These are phyloP conservation scores for Talaromyces funiculosus DNA, from an alignment of 2,329 filamentous ascomycete genomes.

Conservation along the genomic window DNA sequence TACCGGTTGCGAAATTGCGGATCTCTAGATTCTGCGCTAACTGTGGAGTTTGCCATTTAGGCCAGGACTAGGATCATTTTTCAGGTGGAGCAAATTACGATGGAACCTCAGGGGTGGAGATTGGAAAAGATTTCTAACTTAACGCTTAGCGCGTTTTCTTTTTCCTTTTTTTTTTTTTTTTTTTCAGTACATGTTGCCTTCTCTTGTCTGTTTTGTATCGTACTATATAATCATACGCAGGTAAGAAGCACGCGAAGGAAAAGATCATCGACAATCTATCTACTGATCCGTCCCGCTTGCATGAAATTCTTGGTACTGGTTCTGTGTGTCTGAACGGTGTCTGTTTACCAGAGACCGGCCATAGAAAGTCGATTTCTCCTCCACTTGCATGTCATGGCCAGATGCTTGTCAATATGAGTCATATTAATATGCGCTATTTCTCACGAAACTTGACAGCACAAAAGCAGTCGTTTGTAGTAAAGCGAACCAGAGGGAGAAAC, in stretches of 20 bases:
- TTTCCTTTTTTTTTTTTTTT: not conserved
- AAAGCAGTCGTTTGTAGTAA: not conserved
- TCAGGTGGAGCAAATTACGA: slow-evolving; percentile 6
- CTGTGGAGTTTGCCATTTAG: slow-evolving; percentile 3
- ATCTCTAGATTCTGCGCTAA: slow-evolving; percentile 6
- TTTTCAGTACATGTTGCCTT: not conserved
- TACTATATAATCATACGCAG: not conserved
- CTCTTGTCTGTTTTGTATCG: not conserved
- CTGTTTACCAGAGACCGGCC: not conserved
- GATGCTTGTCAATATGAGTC: not conserved
- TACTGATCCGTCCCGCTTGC: not conserved
- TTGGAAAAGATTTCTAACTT: not conserved
- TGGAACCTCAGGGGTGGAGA: slow-evolving; percentile 1
- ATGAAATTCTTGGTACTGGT: not conserved
- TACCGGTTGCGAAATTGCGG: slow-evolving; percentile 12
- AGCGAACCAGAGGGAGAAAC: not conserved
- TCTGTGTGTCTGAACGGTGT: not conserved
- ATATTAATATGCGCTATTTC: not conserved
- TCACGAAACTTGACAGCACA: not conserved
- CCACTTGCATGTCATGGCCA: not conserved
- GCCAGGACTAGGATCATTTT: slow-evolving; percentile 5
- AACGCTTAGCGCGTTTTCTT: not conserved
- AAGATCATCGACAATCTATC: not conserved
- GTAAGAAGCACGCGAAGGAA: not conserved
- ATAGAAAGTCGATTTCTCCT: not conserved